These are phyloP conservation scores for Yarrowia porcina DNA, from an alignment of 805 yeast genomes.

Conservation along the genomic window DNA sequence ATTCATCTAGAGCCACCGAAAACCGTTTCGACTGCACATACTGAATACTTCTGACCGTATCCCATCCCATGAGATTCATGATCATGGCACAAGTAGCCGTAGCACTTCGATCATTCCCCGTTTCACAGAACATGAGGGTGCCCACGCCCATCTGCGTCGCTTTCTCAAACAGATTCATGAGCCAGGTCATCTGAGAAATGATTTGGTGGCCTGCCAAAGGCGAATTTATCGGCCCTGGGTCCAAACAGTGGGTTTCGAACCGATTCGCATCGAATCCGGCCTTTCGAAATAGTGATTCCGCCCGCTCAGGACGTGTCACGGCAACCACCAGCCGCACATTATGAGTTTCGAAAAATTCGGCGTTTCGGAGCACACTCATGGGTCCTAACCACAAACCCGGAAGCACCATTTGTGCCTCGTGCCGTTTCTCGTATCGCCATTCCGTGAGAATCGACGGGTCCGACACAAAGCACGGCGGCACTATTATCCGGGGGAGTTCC, in stretches of 20 bases:
- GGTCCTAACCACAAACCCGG: constrained; percentile 49
- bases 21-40: constrained; percentile 36
- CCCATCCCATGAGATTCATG: constrained; percentile 31
- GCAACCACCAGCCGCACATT: constrained; percentile 38
- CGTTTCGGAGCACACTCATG: constrained; percentile 43
- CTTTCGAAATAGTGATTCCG: constrained; percentile 1
- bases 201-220: constrained; percentile 21
- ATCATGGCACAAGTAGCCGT: constrained; percentile 37
- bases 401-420: constrained; percentile 44
- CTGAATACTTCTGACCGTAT: constrained; percentile 34
- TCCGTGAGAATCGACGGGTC: constrained; percentile 32
- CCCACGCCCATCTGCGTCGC: constrained; percentile 1
- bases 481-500: constrained; percentile 30
- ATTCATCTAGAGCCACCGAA: constrained; percentile 34
- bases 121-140: constrained; percentile 36
- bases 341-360: constrained; percentile 40
- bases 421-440: constrained; percentile 38
- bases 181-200: constrained; percentile 12
- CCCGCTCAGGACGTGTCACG: constrained; percentile 25
- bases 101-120: constrained; percentile 39
- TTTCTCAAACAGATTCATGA: not conserved
- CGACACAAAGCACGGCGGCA: constrained; percentile 35
- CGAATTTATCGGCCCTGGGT: constrained; percentile 17
- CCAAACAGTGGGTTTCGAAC: constrained; percentile 5
- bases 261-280: not conserved